Evolutionary conservation across 2,329 filamentous ascomycete genomes (phyloP).

Genomic region (Monosporascus sp.): DNA sequence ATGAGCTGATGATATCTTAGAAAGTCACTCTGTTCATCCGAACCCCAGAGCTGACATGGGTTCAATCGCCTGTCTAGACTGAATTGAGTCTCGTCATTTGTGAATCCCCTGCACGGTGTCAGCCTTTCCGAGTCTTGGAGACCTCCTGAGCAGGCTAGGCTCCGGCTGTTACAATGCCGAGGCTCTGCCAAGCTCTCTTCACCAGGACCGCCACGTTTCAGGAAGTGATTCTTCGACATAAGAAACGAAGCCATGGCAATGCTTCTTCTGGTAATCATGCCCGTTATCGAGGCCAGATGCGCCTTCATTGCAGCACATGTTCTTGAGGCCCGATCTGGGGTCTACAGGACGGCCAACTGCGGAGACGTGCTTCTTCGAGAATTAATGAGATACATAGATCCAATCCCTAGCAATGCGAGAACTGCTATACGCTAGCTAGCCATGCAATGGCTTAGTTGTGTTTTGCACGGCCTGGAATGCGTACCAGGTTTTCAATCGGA

Average conservation of each 20-base stretch:
- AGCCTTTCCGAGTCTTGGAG: neutral
- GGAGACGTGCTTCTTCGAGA: neutral
- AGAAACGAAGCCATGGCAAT: neutral
- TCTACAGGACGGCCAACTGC: neutral
- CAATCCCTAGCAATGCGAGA: neutral
- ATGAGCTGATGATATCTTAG: neutral
- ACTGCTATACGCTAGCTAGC: neutral
- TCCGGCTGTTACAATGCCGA: neutral
- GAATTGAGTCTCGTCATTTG: neutral
- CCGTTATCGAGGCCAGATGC: neutral
- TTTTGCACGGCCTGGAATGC: neutral
- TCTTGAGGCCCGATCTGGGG: neutral
- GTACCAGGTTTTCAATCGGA: neutral
- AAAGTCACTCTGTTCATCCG: neutral
- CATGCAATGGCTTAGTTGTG: neutral
- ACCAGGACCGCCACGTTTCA: neutral
- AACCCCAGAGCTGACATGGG: neutral
- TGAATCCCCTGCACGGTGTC: neutral
- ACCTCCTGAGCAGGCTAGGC: neutral
- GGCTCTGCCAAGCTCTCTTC: neutral
- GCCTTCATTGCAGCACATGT: neutral
- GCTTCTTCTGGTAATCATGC: neutral
- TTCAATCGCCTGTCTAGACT: neutral
- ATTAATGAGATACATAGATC: neutral
- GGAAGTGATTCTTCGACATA: neutral